These are phyloP conservation scores for Fraxinus pennsylvanica DNA, from an alignment of 257 asterid genomes.

Conservation along the genomic window DNA sequence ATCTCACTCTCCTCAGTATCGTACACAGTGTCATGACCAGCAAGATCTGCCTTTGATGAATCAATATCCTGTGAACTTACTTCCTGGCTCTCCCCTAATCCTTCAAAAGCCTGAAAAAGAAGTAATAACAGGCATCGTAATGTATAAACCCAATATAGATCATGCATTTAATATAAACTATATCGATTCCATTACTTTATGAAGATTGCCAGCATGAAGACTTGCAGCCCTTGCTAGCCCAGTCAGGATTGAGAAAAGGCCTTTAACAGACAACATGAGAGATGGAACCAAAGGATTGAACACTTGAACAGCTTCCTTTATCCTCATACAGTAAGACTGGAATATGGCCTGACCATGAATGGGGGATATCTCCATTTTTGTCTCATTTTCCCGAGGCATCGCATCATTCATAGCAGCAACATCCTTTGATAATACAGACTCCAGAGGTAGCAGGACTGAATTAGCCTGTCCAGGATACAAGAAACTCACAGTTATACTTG, in stretches of 20 bases:
- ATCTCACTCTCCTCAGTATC: slow-evolving; percentile 53
- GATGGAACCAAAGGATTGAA: slow-evolving; percentile 81
- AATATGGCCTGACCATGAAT: slow-evolving; percentile 95
- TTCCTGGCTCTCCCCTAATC: slow-evolving; percentile 91
- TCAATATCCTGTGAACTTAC: slow-evolving; percentile 64
- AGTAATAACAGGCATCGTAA: slow-evolving; percentile 20
- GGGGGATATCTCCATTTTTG: slow-evolving; percentile 71
- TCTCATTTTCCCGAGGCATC: slow-evolving; percentile 70
- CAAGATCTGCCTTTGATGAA: slow-evolving; percentile 53
- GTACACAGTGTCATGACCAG: slow-evolving; percentile 47
- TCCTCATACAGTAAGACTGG: slow-evolving; percentile 78
- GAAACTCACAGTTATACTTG: slow-evolving; percentile 17
- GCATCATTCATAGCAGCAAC: slow-evolving; percentile 83
- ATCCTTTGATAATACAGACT: slow-evolving; percentile 81
- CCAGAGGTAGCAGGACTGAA: slow-evolving; percentile 86
- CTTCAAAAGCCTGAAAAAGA: slow-evolving; percentile 86
- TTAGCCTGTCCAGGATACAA: slow-evolving; percentile 62
- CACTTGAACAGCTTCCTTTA: slow-evolving; percentile 68
- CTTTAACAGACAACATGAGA: slow-evolving; percentile 69
- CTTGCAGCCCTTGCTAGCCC: slow-evolving; percentile 89
- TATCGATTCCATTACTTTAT: slow-evolving; percentile 59
- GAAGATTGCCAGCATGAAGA: slow-evolving; percentile 98
- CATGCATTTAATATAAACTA: slow-evolving; percentile 1
- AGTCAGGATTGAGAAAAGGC: slow-evolving; percentile 75
- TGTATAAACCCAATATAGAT: slow-evolving; percentile 7